These are phyloP conservation scores for Phytophthora hibernalis DNA, from an alignment of 352 stramenopile species.

Conservation along the genomic window DNA sequence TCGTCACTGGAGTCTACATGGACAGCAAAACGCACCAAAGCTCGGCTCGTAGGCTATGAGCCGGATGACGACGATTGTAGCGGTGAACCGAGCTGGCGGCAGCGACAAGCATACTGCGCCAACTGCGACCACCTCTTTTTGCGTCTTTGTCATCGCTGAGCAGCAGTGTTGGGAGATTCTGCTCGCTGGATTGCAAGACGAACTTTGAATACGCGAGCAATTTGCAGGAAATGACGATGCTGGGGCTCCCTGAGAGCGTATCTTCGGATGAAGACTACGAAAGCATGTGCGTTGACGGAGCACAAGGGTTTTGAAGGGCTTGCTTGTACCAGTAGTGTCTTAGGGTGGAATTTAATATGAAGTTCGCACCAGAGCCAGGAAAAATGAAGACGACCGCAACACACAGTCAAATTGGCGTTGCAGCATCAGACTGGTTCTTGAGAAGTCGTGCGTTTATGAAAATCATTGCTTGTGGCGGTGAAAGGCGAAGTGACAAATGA, in stretches of 20 bases:
- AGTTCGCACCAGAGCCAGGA: too few species aligned
- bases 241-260: background rate
- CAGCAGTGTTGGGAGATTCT: constrained; percentile 28
- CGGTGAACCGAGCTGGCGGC: constrained; percentile 15
- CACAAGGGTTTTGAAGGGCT: background rate
- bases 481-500: background rate
- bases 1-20: background rate
- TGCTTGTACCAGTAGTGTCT: too few species aligned
- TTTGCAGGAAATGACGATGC: constrained; percentile 37
- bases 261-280: background rate
- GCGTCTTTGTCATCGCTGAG: constrained; percentile 15
- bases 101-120: constrained; percentile 23
- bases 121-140: constrained; percentile 39
- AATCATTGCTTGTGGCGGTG: background rate
- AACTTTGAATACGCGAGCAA: constrained; percentile 39
- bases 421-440: background rate
- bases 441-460: background rate
- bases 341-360: too few species aligned
- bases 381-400: too few species aligned
- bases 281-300: background rate
- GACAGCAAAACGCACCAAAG: background rate
- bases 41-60: background rate
- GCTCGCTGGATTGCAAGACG: constrained; percentile 56
- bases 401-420: too few species aligned
- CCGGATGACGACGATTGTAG: background rate